These are phyloP conservation scores for Verticillium nubilum DNA, from an alignment of 2,329 filamentous ascomycete genomes.

Conservation along the genomic window DNA sequence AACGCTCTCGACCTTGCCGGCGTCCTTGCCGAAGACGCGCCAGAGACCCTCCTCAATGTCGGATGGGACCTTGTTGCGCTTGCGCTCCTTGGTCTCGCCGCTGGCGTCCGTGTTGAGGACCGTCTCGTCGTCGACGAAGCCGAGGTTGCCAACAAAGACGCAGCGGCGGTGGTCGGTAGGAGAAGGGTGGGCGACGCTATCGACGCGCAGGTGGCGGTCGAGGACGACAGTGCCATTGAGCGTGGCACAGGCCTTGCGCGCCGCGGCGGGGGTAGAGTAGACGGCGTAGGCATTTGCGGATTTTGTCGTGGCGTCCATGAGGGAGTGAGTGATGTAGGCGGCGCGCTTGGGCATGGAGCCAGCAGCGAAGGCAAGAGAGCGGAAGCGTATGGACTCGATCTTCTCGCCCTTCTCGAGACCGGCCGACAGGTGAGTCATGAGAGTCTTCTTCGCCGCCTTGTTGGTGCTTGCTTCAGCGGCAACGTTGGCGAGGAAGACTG, in stretches of 20 bases:
- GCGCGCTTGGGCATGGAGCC: constrained; percentile 81
- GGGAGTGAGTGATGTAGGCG: constrained; percentile 83
- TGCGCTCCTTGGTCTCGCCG: constrained; percentile 64
- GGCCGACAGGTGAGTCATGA: constrained; percentile 73
- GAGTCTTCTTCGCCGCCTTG: constrained; percentile 71
- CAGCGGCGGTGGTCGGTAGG: constrained; percentile 81
- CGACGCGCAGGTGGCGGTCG: constrained; percentile 82
- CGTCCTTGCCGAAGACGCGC: constrained; percentile 67
- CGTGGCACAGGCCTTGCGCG: constrained; percentile 66
- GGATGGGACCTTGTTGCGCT: constrained; percentile 67
- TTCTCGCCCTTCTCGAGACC: constrained; percentile 64
- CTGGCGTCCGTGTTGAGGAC: constrained; percentile 60
- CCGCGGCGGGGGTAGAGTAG: constrained; percentile 70
- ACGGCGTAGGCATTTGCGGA: constrained; percentile 94
- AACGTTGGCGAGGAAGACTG: constrained; percentile 90
- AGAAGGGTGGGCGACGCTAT: constrained; percentile 83
- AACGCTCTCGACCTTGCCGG: constrained; percentile 85
- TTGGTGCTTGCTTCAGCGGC: constrained; percentile 76
- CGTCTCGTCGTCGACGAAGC: constrained; percentile 90
- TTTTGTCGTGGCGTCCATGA: constrained; percentile 87
- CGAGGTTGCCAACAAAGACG: constrained; percentile 93
- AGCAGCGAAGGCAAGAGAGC: constrained; percentile 80
- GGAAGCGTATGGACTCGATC: constrained; percentile 88
- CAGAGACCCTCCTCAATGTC: constrained; percentile 93
- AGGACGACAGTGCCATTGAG: constrained; percentile 84